These are phyloP conservation scores for Bimuria novae-zelandiae DNA, from an alignment of 2,329 filamentous ascomycete species.

Conservation along the genomic window DNA sequence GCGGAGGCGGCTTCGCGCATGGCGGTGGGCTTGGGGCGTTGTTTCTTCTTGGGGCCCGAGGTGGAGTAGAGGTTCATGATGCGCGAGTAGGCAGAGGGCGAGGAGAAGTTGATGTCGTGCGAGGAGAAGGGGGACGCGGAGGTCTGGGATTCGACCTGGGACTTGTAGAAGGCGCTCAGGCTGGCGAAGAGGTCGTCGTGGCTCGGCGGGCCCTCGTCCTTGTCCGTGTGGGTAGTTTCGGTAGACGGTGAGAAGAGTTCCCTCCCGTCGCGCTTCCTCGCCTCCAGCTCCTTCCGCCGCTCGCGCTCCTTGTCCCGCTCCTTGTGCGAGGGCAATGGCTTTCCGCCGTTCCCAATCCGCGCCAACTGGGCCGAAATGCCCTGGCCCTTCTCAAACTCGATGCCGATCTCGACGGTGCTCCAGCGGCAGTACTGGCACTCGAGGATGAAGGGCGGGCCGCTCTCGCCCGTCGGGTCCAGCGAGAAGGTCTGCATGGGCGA, in stretches of 20 bases:
- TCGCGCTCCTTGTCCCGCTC: slow-evolving; percentile 47
- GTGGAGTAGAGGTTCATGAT: slow-evolving; percentile 89
- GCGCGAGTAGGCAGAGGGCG: slow-evolving; percentile 79
- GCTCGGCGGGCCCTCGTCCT: slow-evolving; percentile 50
- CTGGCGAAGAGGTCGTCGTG: slow-evolving; percentile 73
- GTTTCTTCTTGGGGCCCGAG: slow-evolving; percentile 56
- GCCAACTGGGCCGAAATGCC: slow-evolving; percentile 82
- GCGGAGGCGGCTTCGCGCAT: slow-evolving; percentile 79
- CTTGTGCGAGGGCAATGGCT: slow-evolving; percentile 46
- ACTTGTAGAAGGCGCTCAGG: slow-evolving; percentile 79
- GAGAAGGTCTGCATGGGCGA: slow-evolving; percentile 77
- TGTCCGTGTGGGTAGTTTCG: slow-evolving; percentile 8
- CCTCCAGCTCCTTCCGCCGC: slow-evolving; percentile 38
- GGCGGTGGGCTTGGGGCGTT: slow-evolving; percentile 66
- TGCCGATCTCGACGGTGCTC: slow-evolving; percentile 85
- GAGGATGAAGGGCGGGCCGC: slow-evolving; percentile 71
- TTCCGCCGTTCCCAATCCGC: slow-evolving; percentile 63
- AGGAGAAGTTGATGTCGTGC: slow-evolving; percentile 63
- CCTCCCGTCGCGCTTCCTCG: slow-evolving; percentile 23
- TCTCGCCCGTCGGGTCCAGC: slow-evolving; percentile 58
- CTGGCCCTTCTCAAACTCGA: slow-evolving; percentile 87
- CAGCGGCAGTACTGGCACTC: slow-evolving; percentile 91
- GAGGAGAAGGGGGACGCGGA: slow-evolving; percentile 55
- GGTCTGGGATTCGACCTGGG: slow-evolving; percentile 65
- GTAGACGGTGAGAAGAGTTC: too few relatives aligned